Evolutionary conservation across 2,329 filamentous ascomycete species (phyloP).

Genomic region (Nemania diffusa): DNA sequence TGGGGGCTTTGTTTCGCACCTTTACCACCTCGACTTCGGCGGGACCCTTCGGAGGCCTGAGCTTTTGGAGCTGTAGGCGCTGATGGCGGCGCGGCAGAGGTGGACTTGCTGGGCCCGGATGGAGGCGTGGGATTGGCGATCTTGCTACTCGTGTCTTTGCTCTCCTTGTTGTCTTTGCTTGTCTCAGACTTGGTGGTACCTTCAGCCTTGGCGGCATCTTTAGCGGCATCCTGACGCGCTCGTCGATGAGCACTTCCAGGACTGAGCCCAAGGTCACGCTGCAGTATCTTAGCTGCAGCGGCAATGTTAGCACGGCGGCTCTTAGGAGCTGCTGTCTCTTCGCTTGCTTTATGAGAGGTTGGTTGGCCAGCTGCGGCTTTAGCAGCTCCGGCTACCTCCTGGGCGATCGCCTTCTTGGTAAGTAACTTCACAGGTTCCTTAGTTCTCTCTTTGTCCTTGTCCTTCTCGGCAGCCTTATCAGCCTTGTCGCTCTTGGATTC

Average conservation of each 20-base stretch:
- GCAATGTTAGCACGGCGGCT: constrained; percentile 70
- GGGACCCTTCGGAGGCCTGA: constrained; percentile 49
- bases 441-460: constrained; percentile 64
- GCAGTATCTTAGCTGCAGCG: constrained; percentile 71
- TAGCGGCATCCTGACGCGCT: constrained; percentile 67
- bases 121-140: constrained; percentile 36
- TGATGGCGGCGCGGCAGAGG: constrained; percentile 39
- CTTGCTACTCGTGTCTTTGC: constrained; percentile 45
- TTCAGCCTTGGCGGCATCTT: constrained; percentile 68
- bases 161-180: constrained; percentile 49
- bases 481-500: constrained; percentile 71
- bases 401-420: constrained; percentile 66
- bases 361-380: constrained; percentile 55
- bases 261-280: constrained; percentile 73
- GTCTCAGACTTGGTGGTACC: constrained; percentile 55
- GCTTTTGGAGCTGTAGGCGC: constrained; percentile 47
- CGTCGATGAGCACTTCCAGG: constrained; percentile 71
- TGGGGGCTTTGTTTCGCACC: constrained; percentile 47
- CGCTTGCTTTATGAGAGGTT: constrained; percentile 45
- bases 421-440: constrained; percentile 72
- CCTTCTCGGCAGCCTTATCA: constrained; percentile 68
- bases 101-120: constrained; percentile 37
- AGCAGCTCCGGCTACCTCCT: constrained; percentile 59
- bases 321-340: constrained; percentile 59
- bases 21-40: constrained; percentile 51